phyloP scores from a whole-genome alignment of 768 basidiomycete genomes.

The Arthromyces matolae region DNA sequence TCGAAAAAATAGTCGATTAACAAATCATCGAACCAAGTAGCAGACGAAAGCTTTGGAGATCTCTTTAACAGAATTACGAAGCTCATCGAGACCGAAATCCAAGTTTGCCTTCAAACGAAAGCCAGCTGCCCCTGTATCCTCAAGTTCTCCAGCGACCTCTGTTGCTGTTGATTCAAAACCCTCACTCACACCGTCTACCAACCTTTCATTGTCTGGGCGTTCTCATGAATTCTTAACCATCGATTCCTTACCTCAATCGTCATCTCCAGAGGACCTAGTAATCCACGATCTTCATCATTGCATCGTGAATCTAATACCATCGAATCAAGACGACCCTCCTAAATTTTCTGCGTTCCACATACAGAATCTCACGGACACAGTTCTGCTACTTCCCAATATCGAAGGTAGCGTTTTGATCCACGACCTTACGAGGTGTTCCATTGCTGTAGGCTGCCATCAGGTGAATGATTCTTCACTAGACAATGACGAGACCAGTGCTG shows the following conservation, averaged over 20 bases:
- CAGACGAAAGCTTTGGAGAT: conserved; percentile 64
- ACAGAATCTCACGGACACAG: conserved; percentile 51
- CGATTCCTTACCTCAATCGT: conserved; percentile 33
- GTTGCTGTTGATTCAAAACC: neutral
- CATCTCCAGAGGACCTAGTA: conserved; percentile 47
- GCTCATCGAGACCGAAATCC: conserved; percentile 41
- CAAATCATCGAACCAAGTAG: conserved; percentile 40
- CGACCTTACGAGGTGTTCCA: conserved; percentile 53
- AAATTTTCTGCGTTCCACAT: conserved; percentile 59
- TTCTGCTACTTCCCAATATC: conserved; percentile 64
- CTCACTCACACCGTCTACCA: conserved; percentile 19
- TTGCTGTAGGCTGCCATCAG: conserved; percentile 81
- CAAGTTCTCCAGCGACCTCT: neutral
- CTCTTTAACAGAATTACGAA: conserved; percentile 47
- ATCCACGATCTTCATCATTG: conserved; percentile 67
- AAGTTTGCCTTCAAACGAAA: conserved; percentile 67
- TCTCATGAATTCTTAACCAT: conserved; percentile 46
- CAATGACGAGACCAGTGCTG: neutral
- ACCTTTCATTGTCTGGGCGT: conserved; percentile 41
- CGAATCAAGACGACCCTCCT: conserved; percentile 9
- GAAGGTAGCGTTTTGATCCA: conserved; percentile 73
- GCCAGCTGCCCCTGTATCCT: conserved; percentile 14
- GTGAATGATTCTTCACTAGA: conserved; percentile 33
- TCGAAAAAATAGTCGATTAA: neutral
- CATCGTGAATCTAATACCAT: conserved; percentile 61